Conservation (phyloP, 129 eudicot genomes). For the Flaveria ramosissima region DNA sequence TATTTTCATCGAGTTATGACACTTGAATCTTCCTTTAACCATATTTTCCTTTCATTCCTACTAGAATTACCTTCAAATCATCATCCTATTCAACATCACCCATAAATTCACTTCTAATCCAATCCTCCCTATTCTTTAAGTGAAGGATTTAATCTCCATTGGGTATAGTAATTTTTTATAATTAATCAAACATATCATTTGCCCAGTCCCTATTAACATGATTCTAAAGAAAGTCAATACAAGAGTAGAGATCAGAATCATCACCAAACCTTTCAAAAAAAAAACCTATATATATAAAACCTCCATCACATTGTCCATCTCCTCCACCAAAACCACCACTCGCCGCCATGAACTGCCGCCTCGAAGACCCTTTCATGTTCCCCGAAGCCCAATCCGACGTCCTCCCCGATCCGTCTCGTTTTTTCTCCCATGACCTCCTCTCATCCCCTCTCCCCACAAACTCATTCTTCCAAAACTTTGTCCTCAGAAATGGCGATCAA, state of each 20-base stretch:
- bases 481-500: conserved; percentile 86
- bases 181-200: conserved; percentile 7
- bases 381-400: conserved; percentile 67
- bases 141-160: not conserved
- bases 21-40: conserved; percentile 36
- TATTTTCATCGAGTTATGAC: not conserved
- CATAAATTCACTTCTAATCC: conserved; percentile 38
- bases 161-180: not conserved
- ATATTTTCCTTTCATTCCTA: conserved; percentile 27
- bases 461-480: conserved; percentile 86
- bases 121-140: conserved; percentile 14
- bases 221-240: conserved; percentile 55
- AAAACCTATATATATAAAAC: conserved; percentile 32
- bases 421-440: conserved; percentile 68
- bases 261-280: conserved; percentile 60
- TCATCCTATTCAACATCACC: conserved; percentile 10
- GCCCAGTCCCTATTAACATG: conserved; percentile 31
- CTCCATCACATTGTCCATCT: conserved; percentile 35
- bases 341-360: conserved; percentile 35
- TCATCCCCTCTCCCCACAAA: conserved; percentile 85
- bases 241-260: conserved; percentile 41
- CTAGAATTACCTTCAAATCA: conserved; percentile 35
- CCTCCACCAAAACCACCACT: conserved; percentile 49
- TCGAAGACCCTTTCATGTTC: conserved; percentile 54
- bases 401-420: conserved; percentile 75